These are phyloP conservation scores for Mortierella sp. DNA, from an alignment of 371 early-diverging fungal species.

Conservation along the genomic window DNA sequence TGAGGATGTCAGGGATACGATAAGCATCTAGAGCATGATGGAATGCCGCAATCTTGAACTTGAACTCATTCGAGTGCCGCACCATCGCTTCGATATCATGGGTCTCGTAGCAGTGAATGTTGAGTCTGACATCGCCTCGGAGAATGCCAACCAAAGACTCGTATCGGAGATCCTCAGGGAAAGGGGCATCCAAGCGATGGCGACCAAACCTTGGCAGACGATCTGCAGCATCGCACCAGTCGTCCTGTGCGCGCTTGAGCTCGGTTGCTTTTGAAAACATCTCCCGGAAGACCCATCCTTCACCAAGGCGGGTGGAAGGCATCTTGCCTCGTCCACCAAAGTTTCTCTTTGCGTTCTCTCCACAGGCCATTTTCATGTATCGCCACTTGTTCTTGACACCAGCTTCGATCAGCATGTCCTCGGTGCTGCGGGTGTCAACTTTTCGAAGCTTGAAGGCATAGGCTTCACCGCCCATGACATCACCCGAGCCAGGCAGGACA, in stretches of 20 bases:
- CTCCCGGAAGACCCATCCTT: slow-evolving; percentile 73
- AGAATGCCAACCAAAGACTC: slow-evolving; percentile 73
- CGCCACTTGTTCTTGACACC: slow-evolving; percentile 67
- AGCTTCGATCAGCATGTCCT: slow-evolving; percentile 72
- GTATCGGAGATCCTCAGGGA: slow-evolving; percentile 70
- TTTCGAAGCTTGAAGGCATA: slow-evolving; percentile 71
- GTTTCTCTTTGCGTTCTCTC: slow-evolving; percentile 77
- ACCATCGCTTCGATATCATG: slow-evolving; percentile 79
- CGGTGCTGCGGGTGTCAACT: slow-evolving; percentile 61
- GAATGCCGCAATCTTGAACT: slow-evolving; percentile 77
- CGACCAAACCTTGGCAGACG: slow-evolving; percentile 17
- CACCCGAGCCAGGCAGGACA: slow-evolving; percentile 80
- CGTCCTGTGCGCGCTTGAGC: slow-evolving; percentile 70
- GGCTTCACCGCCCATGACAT: slow-evolving; percentile 86
- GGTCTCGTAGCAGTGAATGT: slow-evolving; percentile 79
- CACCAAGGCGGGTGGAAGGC: slow-evolving; percentile 71
- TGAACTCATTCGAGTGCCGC: slow-evolving; percentile 75
- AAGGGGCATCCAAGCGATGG: slow-evolving; percentile 48
- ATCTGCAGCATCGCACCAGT: slow-evolving; percentile 76
- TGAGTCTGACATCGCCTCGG: slow-evolving; percentile 75
- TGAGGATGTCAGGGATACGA: slow-evolving; percentile 69
- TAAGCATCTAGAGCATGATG: slow-evolving; percentile 86
- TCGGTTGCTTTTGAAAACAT: slow-evolving; percentile 64
- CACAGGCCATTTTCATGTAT: slow-evolving; percentile 89
- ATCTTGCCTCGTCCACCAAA: slow-evolving; percentile 51